Conservation (phyloP, 495 filamentous ascomycete genomes). For the Penicillium taxi region DNA sequence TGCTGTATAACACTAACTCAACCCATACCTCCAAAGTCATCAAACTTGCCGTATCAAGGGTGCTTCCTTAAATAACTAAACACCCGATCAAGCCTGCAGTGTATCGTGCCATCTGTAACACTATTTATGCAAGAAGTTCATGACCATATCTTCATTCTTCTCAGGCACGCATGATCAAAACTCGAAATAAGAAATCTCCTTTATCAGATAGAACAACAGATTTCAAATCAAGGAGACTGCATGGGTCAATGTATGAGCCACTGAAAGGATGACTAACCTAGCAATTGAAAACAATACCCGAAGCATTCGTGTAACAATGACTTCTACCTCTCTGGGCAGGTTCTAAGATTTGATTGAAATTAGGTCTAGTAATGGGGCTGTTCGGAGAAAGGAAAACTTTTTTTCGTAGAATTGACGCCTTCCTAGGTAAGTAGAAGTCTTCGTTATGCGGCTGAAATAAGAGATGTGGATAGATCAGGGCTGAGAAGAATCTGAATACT, state of each 20-base stretch:
- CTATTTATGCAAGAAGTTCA: conserved; percentile 5
- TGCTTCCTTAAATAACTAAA: too few species aligned
- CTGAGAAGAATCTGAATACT: too few species aligned
- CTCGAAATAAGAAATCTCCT: background rate
- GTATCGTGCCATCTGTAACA: conserved; percentile 6
- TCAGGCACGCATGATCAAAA: conserved; percentile 7
- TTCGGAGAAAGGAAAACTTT: conserved; percentile 10
- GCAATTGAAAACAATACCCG: conserved; percentile 18
- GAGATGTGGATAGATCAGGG: too few species aligned
- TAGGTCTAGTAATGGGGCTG: conserved; percentile 6
- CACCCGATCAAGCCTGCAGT: background rate
- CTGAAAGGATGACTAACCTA: too few species aligned
- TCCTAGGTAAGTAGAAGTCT: too few species aligned
- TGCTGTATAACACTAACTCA: too few species aligned
- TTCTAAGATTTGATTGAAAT: conserved; percentile 8
- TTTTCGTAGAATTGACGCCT: too few species aligned
- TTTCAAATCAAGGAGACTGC: background rate
- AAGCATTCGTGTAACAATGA: conserved; percentile 17
- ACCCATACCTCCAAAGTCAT: too few species aligned
- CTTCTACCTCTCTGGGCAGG: conserved; percentile 5
- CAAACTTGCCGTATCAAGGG: too few species aligned
- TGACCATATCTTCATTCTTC: conserved; percentile 6
- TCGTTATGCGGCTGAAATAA: too few species aligned
- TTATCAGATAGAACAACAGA: background rate
- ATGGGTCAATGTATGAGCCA: background rate